Evolutionary conservation across 2,329 filamentous ascomycete genomes (phyloP), one percentile per base, ranked within the genome.

Genomic region (Talaromyces sp.): DNA sequence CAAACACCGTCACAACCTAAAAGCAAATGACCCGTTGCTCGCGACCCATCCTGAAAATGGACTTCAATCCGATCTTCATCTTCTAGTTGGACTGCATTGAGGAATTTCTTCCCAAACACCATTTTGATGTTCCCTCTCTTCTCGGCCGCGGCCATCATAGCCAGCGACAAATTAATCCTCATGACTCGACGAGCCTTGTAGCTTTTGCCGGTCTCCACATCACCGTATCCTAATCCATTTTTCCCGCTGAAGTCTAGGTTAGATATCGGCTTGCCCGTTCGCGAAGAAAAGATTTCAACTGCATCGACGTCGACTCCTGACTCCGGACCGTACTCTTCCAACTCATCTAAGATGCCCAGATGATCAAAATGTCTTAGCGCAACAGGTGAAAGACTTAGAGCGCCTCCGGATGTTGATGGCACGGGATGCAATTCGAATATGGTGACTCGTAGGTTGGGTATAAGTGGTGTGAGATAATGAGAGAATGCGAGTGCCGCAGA

Each of bases 351-450:
- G 2, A 81, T 75, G 1, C 79, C 78, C 4, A 82, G 69, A 41
- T 77, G 74, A 31, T 78, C 75, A 6, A 82, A 75, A 67, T 81
- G 77, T 8, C 79, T 72, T 45, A 81, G 73, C 2, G 79, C 80
- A 10, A 79, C 79, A 1, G 80, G 79, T 0, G 79, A 80, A 19
- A 82, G 69, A 64, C 79, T 79, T 64, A 82, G 78, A 3, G 79
- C 79, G 10, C 79, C 79, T 9, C 79, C 79, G 13, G 78, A 76
- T 5, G 78, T 81, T 0, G 79, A 77, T 7, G 79, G 74, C 8
- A 78, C 68, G 16, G 77, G 72, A 64, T 78, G 75, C 24, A 78
- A 73, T 67, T 81, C 79, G 64, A 74, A 80, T 24, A 80, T 66
- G 2, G 71, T 76, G 66, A 80, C 79, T 35, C 73, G 71, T 22